Evolutionary conservation across 2,329 filamentous ascomycete genomes (phyloP).

Genomic region (Botrytis hyacinthi): DNA sequence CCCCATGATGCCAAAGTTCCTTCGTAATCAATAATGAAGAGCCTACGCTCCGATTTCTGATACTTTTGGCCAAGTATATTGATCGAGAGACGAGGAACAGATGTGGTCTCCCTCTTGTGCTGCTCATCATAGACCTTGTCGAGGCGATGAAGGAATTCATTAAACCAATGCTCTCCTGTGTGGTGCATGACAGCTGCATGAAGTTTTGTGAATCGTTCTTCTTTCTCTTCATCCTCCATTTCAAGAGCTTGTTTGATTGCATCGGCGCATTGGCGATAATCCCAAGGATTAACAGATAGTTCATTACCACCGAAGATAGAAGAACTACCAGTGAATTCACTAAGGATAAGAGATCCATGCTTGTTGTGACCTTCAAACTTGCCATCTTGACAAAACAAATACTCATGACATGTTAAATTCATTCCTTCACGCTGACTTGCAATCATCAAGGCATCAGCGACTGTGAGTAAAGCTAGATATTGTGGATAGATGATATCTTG

Average conservation of each 20-base stretch:
- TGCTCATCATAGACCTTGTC: slow-evolving; percentile 80
- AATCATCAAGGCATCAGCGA: slow-evolving; percentile 90
- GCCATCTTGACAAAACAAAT: slow-evolving; percentile 89
- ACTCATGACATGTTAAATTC: slow-evolving; percentile 95
- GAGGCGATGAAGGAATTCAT: slow-evolving; percentile 68
- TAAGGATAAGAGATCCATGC: slow-evolving; percentile 85
- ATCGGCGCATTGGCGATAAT: slow-evolving; percentile 83
- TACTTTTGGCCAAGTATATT: slow-evolving; percentile 65
- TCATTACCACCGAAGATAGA: slow-evolving; percentile 79
- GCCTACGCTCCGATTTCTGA: slow-evolving; percentile 59
- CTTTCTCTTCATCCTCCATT: slow-evolving; percentile 73
- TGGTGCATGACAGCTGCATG: slow-evolving; percentile 73
- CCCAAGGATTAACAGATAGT: slow-evolving; percentile 90
- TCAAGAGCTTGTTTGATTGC: slow-evolving; percentile 81
- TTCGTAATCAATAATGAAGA: slow-evolving; percentile 93
- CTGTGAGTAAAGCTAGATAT: slow-evolving; percentile 85
- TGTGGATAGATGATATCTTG: slow-evolving; percentile 92
- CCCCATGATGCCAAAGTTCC: slow-evolving; percentile 88
- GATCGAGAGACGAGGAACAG: slow-evolving; percentile 80
- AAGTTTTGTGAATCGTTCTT: slow-evolving; percentile 70
- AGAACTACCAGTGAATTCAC: slow-evolving; percentile 91
- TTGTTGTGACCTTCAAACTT: slow-evolving; percentile 67
- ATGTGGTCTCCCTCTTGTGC: slow-evolving; percentile 77
- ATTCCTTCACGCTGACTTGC: slow-evolving; percentile 94
- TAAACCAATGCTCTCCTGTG: slow-evolving; percentile 83